phyloP scores from a whole-genome alignment of 2,329 filamentous ascomycete genomes.

The Botrytis sinoallii region DNA sequence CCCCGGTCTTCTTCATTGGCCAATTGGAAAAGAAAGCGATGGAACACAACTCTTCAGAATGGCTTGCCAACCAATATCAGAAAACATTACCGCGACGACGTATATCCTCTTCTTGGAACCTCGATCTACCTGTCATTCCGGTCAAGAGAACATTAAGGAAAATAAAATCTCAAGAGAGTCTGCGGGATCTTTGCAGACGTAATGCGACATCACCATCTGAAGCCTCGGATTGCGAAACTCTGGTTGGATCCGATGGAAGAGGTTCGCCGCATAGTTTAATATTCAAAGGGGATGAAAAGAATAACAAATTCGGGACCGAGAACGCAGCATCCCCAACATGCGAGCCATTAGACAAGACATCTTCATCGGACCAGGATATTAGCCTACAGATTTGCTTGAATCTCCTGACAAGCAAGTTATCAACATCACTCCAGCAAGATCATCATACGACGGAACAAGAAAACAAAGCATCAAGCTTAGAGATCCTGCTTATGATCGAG shows the following conservation, averaged over 20 bases:
- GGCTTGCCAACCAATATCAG: conserved; percentile 31
- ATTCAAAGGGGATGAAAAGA: not conserved
- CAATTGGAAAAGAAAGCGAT: conserved; percentile 29
- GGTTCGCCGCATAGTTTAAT: conserved; percentile 10
- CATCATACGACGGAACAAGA: conserved; percentile 21
- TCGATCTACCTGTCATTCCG: conserved; percentile 15
- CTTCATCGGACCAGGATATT: conserved; percentile 24
- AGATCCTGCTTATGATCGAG: conserved; percentile 37
- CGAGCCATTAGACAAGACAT: not conserved
- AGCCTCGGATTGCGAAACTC: conserved; percentile 21
- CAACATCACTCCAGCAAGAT: conserved; percentile 27
- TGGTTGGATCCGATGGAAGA: conserved; percentile 23
- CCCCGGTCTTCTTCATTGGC: conserved; percentile 33
- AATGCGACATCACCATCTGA: conserved; percentile 7
- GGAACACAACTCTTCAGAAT: conserved; percentile 24
- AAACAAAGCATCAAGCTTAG: conserved; percentile 31
- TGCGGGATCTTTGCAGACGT: conserved; percentile 30
- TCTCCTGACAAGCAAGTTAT: conserved; percentile 33
- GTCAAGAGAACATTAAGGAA: conserved; percentile 28
- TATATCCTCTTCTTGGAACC: conserved; percentile 18
- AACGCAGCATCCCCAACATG: not conserved
- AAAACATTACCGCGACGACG: conserved; percentile 23
- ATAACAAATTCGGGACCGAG: not conserved
- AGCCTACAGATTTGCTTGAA: conserved; percentile 34
- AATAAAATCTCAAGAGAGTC: conserved; percentile 34